Evolutionary conservation across 1,284 basidiomycete genomes (phyloP), one percentile per base, ranked within the genome.

Genomic region (Apiotrichum veenhuisii): DNA sequence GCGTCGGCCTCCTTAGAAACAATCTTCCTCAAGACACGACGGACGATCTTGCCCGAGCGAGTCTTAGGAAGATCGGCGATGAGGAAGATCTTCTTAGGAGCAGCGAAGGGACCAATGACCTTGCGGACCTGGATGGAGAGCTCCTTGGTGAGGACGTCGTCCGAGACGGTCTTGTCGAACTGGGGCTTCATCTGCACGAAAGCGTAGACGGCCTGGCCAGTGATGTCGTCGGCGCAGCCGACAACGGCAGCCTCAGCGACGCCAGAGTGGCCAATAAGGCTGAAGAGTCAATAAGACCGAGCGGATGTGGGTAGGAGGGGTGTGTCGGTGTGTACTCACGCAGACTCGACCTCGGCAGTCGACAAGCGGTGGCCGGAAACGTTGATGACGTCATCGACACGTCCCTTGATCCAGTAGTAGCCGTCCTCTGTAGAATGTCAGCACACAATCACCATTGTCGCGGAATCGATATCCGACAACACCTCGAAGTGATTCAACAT

Each of bases 381-480:
- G 77, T 77, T 77, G 73, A 77, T 77, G 41, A 77, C 75, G 55
- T 77, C 73, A 77, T 98, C 95, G 43, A 98, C 87, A 68, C 95
- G 87, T 52, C 95, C 95, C 79, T 93, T 94, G 80, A 98, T 98
- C 92, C 92, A 96, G 73, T 92, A 89, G 79, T 98, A 98, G 8
- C 95, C 95, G 69, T 98, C 87, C 69, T 89, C 85, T n/a, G n/a
- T n/a, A n/a, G n/a, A n/a, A n/a, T n/a, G n/a, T n/a, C n/a, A n/a
- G n/a, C n/a, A n/a, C n/a, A n/a, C n/a, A n/a, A n/a, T n/a, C n/a
- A n/a, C n/a, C n/a, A n/a, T n/a, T n/a, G n/a, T n/a, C n/a, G n/a
- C n/a, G n/a, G n/a, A n/a, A n/a, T n/a, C n/a, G n/a, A n/a, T n/a
- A n/a, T n/a, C n/a, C n/a, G n/a, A n/a, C n/a, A n/a, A n/a, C n/a